Evolutionary conservation across 768 basidiomycete genomes (phyloP).

Genomic region (Rhizopogon roseolus): DNA sequence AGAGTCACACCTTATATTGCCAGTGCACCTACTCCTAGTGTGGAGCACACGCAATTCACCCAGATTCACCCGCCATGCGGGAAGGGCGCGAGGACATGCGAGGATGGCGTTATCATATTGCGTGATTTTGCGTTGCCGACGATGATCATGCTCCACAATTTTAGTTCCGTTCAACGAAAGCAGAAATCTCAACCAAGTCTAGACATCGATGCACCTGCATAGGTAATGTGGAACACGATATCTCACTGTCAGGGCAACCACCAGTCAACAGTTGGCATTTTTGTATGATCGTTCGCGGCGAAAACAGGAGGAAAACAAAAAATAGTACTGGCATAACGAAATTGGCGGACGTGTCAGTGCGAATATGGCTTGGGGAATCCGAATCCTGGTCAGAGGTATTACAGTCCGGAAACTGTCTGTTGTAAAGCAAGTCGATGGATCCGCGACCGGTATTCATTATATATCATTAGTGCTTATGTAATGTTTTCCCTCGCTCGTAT

Average conservation of each 20-base stretch:
- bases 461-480: background rate
- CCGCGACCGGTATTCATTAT: no score
- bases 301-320: background rate
- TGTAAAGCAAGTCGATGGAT: no score
- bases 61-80: background rate
- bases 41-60: background rate
- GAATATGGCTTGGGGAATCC: background rate
- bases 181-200: background rate
- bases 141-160: constrained; percentile 7
- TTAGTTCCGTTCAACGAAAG: background rate
- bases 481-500: background rate
- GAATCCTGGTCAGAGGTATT: background rate
- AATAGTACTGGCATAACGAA: background rate
- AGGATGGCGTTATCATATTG: constrained; percentile 20
- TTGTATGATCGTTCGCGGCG: background rate
- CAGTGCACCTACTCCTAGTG: background rate
- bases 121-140: constrained; percentile 27
- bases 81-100: background rate
- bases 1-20: background rate
- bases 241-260: background rate
- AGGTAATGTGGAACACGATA: background rate
- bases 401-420: no score
- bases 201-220: background rate
- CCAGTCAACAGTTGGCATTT: background rate
- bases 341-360: background rate